Evolutionary conservation across 495 filamentous ascomycete genomes (phyloP).

Genomic region (Annulohypoxylon nitens): DNA sequence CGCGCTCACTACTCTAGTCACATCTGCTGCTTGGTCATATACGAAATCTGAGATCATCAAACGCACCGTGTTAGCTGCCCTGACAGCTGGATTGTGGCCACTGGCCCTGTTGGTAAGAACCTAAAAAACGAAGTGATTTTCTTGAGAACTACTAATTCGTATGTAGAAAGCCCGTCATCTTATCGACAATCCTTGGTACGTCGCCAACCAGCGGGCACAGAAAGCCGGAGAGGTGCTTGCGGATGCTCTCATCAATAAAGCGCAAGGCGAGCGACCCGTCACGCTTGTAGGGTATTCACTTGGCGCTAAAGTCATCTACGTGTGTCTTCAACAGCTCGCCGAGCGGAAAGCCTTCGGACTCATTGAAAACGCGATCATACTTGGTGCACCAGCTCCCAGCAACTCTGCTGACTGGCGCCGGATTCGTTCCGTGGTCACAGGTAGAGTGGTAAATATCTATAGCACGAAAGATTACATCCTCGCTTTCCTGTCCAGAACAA

Average conservation of each 20-base stretch:
- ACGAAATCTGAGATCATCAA: constrained; percentile 83
- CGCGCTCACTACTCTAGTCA: constrained; percentile 80
- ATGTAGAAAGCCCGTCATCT: constrained; percentile 83
- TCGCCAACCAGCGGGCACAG: constrained; percentile 84
- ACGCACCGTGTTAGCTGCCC: constrained; percentile 74
- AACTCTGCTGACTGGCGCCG: constrained; percentile 66
- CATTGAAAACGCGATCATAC: constrained; percentile 86
- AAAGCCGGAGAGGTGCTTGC: constrained; percentile 91
- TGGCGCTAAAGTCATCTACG: constrained; percentile 90
- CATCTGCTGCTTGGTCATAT: constrained; percentile 81
- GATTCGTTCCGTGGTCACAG: constrained; percentile 68
- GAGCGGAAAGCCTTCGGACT: constrained; percentile 86
- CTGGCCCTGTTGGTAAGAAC: constrained; percentile 62
- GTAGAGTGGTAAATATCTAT: constrained; percentile 71
- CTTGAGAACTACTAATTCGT: constrained; percentile 70
- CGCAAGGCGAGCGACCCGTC: constrained; percentile 90
- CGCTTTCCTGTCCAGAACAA: constrained; percentile 69
- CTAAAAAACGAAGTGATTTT: constrained; percentile 61
- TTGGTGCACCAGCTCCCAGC: constrained; percentile 82
- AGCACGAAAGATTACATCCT: constrained; percentile 72
- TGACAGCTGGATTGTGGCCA: constrained; percentile 83
- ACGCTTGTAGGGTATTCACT: constrained; percentile 91
- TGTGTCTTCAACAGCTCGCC: constrained; percentile 80
- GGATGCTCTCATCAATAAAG: constrained; percentile 89
- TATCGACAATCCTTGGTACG: constrained; percentile 92